Evolutionary conservation across 2,329 filamentous ascomycete genomes (phyloP), one percentile per base, ranked within the genome.

Genomic region (Tolypocladium endophyticum): DNA sequence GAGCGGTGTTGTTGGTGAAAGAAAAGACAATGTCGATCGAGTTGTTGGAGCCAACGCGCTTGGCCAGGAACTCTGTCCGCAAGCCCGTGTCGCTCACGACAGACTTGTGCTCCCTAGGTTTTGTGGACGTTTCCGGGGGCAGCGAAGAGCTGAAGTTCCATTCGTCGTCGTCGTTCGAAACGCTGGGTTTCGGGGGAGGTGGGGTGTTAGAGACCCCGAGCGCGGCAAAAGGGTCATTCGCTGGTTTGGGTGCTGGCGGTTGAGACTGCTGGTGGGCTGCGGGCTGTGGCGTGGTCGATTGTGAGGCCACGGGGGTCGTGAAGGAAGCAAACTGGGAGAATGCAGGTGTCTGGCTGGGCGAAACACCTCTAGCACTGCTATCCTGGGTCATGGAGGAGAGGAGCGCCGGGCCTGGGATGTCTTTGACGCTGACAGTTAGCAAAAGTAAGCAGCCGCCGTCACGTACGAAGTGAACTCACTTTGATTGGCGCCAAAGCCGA

Each of bases 101-200:
- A 25, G 88, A 77, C 55, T 84, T 83, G 64, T 90, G 84, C 57
- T 84, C 81, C 58, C 75, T 79, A 1, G 87, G 85, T 39, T 84
- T 80, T 61, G 74, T 68, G 23, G 78, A 68, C 58, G 77, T 68
- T 62, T 84, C 79, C 2, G 79, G 73, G 35, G 93, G 93, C 18
- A 97, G 79, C 0, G 93, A 87, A 0, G 93, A 97, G 3, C 90
- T 86, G 72, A 97, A 97, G 30, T 86, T 89, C 92, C 93, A 97
- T 69, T 97, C 93, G 64, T 97, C 93, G 57, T 97, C 93, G 54
- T 89, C 85, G 57, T 77, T 78, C 9, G 76, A 68, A 11, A 67
- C 64, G 4, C 75, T 58, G 0, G 70, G 58, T 2, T 69, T 62
- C n/a, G 61, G 58, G 1, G 64, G 65, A 23, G 66, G 63, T 9